A percentile compares a stretch with the other conserved stretches of the same genome.
phyloP scores from a whole-genome alignment of 768 basidiomycete species.

The Hortiboletus campestris region DNA sequence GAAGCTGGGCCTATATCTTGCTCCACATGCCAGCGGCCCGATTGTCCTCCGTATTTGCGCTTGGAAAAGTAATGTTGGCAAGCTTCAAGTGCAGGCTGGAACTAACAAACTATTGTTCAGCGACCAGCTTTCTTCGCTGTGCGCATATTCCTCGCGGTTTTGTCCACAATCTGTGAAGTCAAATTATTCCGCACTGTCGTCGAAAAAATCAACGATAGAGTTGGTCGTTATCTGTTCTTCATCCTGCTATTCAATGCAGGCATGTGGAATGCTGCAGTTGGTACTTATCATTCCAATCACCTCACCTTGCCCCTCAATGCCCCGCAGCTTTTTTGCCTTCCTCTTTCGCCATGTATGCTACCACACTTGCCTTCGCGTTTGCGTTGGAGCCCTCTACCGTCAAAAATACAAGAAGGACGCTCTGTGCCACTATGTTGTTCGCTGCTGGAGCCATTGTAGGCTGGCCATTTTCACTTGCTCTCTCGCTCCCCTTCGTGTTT shows the following conservation, averaged over 20 bases:
- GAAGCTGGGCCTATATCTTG: constrained; percentile 92
- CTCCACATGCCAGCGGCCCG: constrained; percentile 72
- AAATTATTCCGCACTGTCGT: constrained; percentile 79
- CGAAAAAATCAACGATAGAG: constrained; percentile 80
- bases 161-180: constrained; percentile 76
- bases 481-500: constrained; percentile 84
- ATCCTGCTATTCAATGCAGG: constrained; percentile 82
- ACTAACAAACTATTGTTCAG: constrained; percentile 42
- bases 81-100: background rate
- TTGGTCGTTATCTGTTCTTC: constrained; percentile 93
- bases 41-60: constrained; percentile 53
- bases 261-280: constrained; percentile 90
- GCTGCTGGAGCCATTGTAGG: constrained; percentile 86
- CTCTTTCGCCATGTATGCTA: constrained; percentile 91
- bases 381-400: constrained; percentile 57
- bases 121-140: constrained; percentile 87
- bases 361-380: constrained; percentile 73
- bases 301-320: constrained; percentile 12
- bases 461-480: constrained; percentile 93
- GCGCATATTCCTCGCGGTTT: constrained; percentile 71
- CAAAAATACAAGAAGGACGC: constrained; percentile 52
- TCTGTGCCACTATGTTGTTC: constrained; percentile 66
- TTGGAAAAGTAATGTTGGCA: constrained; percentile 63
- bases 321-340: constrained; percentile 86
- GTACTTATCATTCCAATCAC: constrained; percentile 37